Base-by-base conservation (phyloP, 768 basidiomycete species). In the Suillus ampliporus region DNA sequence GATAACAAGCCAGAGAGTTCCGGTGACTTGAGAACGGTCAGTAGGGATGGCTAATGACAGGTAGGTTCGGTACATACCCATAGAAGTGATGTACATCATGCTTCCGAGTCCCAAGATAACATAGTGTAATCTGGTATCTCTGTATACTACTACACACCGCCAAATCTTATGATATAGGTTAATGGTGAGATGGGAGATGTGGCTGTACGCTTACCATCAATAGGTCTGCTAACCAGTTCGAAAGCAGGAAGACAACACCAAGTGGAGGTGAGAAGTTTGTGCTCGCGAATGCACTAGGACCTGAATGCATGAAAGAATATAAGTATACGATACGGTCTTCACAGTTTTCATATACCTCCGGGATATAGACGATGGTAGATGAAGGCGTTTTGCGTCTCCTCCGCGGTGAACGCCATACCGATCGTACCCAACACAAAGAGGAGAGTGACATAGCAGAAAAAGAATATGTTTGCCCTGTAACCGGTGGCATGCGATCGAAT, bases 81-180 rank as follows among this genome's bases (percentile, higher is more conserved):
- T 64, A 5, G 73, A 69, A 9, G 68, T 61, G 31, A 72, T 51
- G 3, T 74, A 47, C 64, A 76, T 61, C 11, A 72, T 2, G 14
- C 50, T 48, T 23, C 69, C 71, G 8, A 69, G 59, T 15, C 1
- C 51, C 7, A 67, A 43, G 41, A 75, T 67, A 10, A 67, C 5
- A 5, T 13, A 6, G 57, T 69, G 65, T 21, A 68, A 67, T 38
- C 11, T 69, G 64, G 72, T 74, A 38, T 74, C 71, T 66, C 64
- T 68, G 59, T 75, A 75, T 35, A 75, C 72, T 47, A 76, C 69
- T 28, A 72, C 58, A 48, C 72, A 76, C n/a, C 74, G 72, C 74
- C 74, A 75, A 58, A 75, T 65, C 74, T 75, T 58, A 52, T 1
- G 19, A 8, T 23, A 37, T 41, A n/a, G 15, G 50, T 70, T 6